These are phyloP conservation scores for Syzygium malaccense DNA, from an alignment of 441 rosid species.

Conservation along the genomic window DNA sequence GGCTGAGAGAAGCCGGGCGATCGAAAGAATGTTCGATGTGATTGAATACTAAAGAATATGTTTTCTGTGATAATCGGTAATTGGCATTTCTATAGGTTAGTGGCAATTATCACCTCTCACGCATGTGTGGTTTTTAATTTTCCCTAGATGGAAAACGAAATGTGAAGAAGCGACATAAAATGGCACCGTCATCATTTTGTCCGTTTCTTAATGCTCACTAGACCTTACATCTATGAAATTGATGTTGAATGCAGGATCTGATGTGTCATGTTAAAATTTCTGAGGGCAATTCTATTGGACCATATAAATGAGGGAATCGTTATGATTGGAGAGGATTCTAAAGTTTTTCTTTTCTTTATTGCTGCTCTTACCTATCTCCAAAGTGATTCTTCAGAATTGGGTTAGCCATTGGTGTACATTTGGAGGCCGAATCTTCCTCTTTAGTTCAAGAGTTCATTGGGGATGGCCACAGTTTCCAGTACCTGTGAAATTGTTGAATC, in stretches of 20 bases:
- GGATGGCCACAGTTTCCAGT: conserved; percentile 33
- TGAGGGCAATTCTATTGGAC: conserved; percentile 1
- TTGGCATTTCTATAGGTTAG: background rate
- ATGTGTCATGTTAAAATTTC: conserved; percentile 17
- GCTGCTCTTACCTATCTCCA: conserved; percentile 12
- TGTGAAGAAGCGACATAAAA: background rate
- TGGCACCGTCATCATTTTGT: background rate
- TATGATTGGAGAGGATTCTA: conserved; percentile 22
- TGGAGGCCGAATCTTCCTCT: background rate
- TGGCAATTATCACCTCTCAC: background rate
- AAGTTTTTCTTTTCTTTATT: conserved; percentile 8
- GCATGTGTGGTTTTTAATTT: background rate
- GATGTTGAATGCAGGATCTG: conserved; percentile 26
- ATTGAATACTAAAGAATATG: background rate
- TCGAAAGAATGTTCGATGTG: background rate
- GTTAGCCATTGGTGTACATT: conserved; percentile 17
- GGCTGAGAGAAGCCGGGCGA: background rate
- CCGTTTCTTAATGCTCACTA: background rate
- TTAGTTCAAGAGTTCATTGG: conserved; percentile 7
- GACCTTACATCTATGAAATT: background rate
- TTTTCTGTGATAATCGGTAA: background rate
- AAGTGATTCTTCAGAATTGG: conserved; percentile 30
- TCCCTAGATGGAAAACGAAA: background rate
- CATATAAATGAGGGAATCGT: conserved; percentile 11
- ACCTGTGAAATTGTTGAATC: conserved; percentile 60